Evolutionary conservation across 805 yeast genomes (phyloP), one percentile per base, ranked within the genome.

Genomic region (Starmerella ratchasimensis): DNA sequence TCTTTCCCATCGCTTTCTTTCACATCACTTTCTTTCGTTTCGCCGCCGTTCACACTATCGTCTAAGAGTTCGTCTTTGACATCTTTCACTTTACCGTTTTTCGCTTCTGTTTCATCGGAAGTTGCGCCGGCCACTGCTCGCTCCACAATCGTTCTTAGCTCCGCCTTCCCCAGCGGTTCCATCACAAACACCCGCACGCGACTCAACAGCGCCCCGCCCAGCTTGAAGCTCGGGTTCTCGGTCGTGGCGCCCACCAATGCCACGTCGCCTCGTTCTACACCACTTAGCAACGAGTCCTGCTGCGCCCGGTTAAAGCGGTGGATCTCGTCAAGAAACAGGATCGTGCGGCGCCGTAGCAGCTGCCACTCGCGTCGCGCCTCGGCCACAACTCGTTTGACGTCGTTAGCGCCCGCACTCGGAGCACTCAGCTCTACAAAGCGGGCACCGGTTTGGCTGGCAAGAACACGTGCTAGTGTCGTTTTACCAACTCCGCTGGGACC

Each of bases 401-500:
- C 94, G 1, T 62, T 57, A 0, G 76, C 63, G 0, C 82, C 75
- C 32, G 76, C 71, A 37, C 73, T 69, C 0, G 96, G 81, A 0
- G 96, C 97, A 38, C 93, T 80, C 31, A 84, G 61, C 56, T 86
- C 96, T 3, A 80, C 66, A 53, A 83, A 75, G 31, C 75, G 63
- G 32, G 73, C 63, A 31, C 64, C 62, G 2, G 72, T 60, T n/a
- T 64, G 59, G 13, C 19, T 23, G 0, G 84, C 76, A n/a, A 80
- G 58, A 25, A 77, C 68, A n/a, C 79, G 57, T 0, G 93, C 90
- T 20, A 90, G 54, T 0, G 95, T 78, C 0, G 98, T 90, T 54
- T 90, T 90, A 0, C 65, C 90, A 3, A 83, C 86, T 0, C 98
- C 98, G 2, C 96, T 93, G 1, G 94, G 94, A 0, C 99, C 99